Percentiles rank a stretch among this genome's conserved stretches.
phyloP scores from a whole-genome alignment of 176 grass and related monocot genomes.

The Chloris gayana region DNA sequence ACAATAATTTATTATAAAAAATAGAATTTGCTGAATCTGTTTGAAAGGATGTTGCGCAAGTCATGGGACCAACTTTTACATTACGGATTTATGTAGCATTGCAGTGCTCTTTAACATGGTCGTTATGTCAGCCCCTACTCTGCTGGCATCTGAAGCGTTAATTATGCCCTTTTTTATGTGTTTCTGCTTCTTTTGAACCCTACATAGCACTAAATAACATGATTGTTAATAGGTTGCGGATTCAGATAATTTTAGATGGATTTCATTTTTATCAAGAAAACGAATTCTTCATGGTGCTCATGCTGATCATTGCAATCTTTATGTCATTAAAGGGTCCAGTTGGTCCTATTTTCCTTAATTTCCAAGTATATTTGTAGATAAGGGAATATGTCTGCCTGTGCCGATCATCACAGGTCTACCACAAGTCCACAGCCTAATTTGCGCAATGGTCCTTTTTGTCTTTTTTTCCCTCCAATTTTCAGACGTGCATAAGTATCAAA shows the following conservation, averaged over 20 bases:
- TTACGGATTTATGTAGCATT: neutral
- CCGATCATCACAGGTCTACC: neutral
- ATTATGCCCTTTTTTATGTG: neutral
- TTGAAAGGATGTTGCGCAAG: neutral
- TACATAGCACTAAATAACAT: neutral
- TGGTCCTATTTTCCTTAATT: neutral
- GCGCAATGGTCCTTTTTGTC: too few species aligned
- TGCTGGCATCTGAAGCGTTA: neutral
- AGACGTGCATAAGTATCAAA: neutral
- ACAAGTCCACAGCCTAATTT: too few species aligned
- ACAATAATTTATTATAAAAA: neutral
- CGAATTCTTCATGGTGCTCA: neutral
- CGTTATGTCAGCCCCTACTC: neutral
- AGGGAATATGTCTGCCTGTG: neutral
- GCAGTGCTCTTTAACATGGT: neutral
- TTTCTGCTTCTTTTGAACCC: neutral
- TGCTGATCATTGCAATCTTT: neutral
- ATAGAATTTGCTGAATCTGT: neutral
- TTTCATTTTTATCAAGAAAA: slow-evolving; percentile 20
- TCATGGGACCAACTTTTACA: neutral
- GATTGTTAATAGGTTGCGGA: neutral
- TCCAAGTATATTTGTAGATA: neutral
- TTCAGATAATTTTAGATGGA: neutral
- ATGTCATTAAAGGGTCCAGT: neutral
- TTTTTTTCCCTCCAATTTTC: too few species aligned